These are phyloP conservation scores for Oxytropis ochrocephala DNA, from an alignment of 306 rosid species.

Conservation along the genomic window DNA sequence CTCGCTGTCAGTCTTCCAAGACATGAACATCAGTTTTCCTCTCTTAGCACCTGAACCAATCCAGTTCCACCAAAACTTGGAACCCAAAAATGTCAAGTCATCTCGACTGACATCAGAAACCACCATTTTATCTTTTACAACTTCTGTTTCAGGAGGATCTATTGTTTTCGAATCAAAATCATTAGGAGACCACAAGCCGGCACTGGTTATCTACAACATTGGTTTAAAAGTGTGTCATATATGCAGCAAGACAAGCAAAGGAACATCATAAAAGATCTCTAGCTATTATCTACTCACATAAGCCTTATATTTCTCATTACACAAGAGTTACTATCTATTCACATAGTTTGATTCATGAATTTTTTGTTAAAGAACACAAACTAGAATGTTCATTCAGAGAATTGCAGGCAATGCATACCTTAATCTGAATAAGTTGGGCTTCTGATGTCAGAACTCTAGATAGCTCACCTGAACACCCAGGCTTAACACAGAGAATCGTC, in stretches of 20 bases:
- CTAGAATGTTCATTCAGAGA: neutral
- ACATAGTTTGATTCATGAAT: neutral
- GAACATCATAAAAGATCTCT: conserved; percentile 8
- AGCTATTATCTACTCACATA: neutral
- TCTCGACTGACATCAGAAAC: conserved; percentile 52
- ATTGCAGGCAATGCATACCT: conserved; percentile 42
- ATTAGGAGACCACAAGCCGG: conserved; percentile 77
- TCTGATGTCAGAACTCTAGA: conserved; percentile 52
- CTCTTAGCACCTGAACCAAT: conserved; percentile 64
- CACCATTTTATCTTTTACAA: conserved; percentile 37
- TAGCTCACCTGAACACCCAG: conserved; percentile 98
- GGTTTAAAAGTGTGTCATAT: neutral
- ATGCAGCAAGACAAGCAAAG: conserved; percentile 21
- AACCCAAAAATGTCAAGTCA: conserved; percentile 49
- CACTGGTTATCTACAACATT: conserved; percentile 60
- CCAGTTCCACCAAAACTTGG: conserved; percentile 71
- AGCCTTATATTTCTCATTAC: neutral
- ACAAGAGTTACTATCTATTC: neutral
- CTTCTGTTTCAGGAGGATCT: conserved; percentile 34
- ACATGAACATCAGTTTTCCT: conserved; percentile 48
- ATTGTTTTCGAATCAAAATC: conserved; percentile 41
- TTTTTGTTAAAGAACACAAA: neutral
- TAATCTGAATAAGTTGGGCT: conserved; percentile 86
- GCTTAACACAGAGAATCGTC: conserved; percentile 46
- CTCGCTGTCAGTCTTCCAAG: conserved; percentile 67